These are phyloP conservation scores for Panicum hallii DNA, from an alignment of 202 grass and related monocot species.

Conservation along the genomic window DNA sequence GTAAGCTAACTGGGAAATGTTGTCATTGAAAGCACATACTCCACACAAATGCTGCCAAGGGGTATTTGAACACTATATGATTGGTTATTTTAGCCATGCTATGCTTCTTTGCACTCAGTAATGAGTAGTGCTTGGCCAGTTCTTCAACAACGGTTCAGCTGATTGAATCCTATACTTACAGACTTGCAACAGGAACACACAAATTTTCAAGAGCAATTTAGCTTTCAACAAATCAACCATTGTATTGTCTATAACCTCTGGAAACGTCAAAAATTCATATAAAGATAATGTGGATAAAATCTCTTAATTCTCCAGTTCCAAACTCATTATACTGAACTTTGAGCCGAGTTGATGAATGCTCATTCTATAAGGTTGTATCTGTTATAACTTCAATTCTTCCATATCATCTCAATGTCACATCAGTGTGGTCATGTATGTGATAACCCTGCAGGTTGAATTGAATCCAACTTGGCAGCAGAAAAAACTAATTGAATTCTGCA, in stretches of 20 bases:
- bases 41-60: background rate
- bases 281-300: background rate
- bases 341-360: conserved; percentile 37
- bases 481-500: conserved; percentile 58
- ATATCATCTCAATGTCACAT: conserved; percentile 40
- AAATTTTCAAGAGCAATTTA: background rate
- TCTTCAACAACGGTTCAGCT: background rate
- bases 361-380: background rate
- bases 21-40: background rate
- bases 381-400: conserved; percentile 34
- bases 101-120: background rate
- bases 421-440: conserved; percentile 9
- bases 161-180: background rate
- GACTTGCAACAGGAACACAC: background rate
- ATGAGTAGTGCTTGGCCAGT: background rate
- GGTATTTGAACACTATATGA: background rate
- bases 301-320: background rate
- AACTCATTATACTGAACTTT: conserved; percentile 15
- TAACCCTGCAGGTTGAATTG: conserved; percentile 61
- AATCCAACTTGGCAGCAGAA: conserved; percentile 70
- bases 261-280: background rate
- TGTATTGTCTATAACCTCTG: background rate
- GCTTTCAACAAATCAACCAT: background rate
- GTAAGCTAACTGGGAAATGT: background rate
- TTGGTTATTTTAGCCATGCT: background rate